Conservation (phyloP, 2,329 filamentous ascomycete species). For the Diplodia intermedia region DNA sequence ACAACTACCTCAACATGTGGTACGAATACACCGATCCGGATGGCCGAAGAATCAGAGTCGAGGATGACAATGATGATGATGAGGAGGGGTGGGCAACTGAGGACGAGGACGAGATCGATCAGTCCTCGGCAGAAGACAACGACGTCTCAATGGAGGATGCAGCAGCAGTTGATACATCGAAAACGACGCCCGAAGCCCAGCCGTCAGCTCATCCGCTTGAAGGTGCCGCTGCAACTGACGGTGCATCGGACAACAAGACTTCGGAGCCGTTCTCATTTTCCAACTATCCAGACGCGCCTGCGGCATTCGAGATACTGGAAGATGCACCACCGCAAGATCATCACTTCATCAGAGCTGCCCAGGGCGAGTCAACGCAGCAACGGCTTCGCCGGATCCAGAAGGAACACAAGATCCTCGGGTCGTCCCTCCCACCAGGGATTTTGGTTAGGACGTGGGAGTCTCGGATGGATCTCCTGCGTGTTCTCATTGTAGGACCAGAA, state of each 20-base stretch:
- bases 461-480: conserved; percentile 64
- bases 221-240: not conserved
- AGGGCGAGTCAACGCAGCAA: conserved; percentile 45
- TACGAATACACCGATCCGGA: conserved; percentile 46
- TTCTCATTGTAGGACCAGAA: conserved; percentile 64
- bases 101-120: conserved; percentile 39
- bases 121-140: conserved; percentile 48
- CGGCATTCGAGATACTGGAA: conserved; percentile 48
- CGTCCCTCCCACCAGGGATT: conserved; percentile 62
- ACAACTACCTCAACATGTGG: conserved; percentile 36
- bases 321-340: conserved; percentile 44
- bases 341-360: conserved; percentile 44
- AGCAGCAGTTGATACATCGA: conserved; percentile 42
- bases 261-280: conserved; percentile 24
- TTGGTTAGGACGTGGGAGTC: conserved; percentile 67
- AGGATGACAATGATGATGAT: conserved; percentile 42
- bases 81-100: conserved; percentile 40
- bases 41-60: conserved; percentile 40
- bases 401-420: conserved; percentile 64
- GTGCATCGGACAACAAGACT: conserved; percentile 33
- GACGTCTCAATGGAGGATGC: conserved; percentile 45
- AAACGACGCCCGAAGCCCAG: conserved; percentile 45
- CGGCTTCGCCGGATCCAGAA: conserved; percentile 61
- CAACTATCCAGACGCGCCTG: conserved; percentile 34
- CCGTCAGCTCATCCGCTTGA: conserved; percentile 38